These are phyloP conservation scores for Trypanosoma platydactyli DNA, from an alignment of 208 protist species.

Conservation along the genomic window DNA sequence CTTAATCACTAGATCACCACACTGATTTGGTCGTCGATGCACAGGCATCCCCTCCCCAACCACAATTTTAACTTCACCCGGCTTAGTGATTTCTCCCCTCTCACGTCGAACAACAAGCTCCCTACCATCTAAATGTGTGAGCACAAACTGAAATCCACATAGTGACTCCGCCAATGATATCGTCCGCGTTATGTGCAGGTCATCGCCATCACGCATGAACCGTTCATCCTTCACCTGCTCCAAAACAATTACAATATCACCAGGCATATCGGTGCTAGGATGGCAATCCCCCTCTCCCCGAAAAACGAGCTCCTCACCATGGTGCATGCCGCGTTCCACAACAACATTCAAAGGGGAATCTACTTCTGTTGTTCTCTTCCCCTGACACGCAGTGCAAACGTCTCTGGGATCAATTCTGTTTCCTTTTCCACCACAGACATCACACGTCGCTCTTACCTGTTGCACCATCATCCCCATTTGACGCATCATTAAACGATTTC, in stretches of 20 bases:
- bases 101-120: conserved; percentile 80
- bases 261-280: conserved; percentile 45
- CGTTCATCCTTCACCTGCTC: conserved; percentile 89
- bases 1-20: conserved; percentile 71
- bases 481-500: conserved; percentile 81
- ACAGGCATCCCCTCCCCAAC: conserved; percentile 81
- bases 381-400: conserved; percentile 90
- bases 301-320: conserved; percentile 55
- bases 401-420: conserved; percentile 83
- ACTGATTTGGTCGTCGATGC: conserved; percentile 28
- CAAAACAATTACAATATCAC: conserved; percentile 96
- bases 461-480: conserved; percentile 97
- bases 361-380: conserved; percentile 84
- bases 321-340: conserved; percentile 60
- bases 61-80: conserved; percentile 64
- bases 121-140: conserved; percentile 90
- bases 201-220: conserved; percentile 90
- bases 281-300: conserved; percentile 49
- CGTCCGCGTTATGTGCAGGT: conserved; percentile 89
- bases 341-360: conserved; percentile 57
- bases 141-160: conserved; percentile 90
- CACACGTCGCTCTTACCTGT: conserved; percentile 89
- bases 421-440: conserved; percentile 90
- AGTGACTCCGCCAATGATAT: conserved; percentile 94
- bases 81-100: conserved; percentile 67